Base-by-base conservation (phyloP, 371 early-diverging fungal species). In the Syncephalastrum racemosum region DNA sequence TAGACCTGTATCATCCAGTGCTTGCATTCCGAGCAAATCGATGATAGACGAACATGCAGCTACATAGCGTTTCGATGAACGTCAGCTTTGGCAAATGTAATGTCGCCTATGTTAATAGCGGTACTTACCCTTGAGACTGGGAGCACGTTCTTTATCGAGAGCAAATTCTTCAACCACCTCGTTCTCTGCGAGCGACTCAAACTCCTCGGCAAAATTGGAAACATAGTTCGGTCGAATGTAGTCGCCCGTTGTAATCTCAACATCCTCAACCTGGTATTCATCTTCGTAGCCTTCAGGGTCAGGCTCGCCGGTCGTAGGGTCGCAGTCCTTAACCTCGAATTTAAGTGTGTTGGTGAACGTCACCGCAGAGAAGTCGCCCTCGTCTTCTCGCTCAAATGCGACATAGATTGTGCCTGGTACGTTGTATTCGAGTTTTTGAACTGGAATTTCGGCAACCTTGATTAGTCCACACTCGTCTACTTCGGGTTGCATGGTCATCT, bases 251-350 rank as follows among this genome's bases (percentile, higher is more conserved):
- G 81, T 63, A 23, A 96, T 66, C 18, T 97, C 94, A 23, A 94
- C 75, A 25, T 92, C 90, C 65, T 98, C 99, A 19, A 95, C 86
- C 68, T 80, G 82, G 70, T 96, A 97, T 71, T 96, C 96, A 64
- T 95, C 97, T 48, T 95, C 96, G 56, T 91, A 96, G 12, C 98
- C 98, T 62, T 89, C 88, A 31, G 91, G 91, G 60, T 93, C 92
- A 5, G 93, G 86, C 66, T 95, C 95, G 24, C 90, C 90, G 13
- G 91, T 92, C 12, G 85, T 79, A 31, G 98, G 96, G 68, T 97
- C 99, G 68, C 93, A 94, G 63, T 99, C 99, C 79, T 93, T 94
- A 47, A 93, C 88, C 6, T 89, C 73, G 60, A 95, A 97, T 58
- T 90, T 89, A 50, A 99, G 80, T n/a, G 90, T 87, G 71, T 90